These are phyloP conservation scores for Francoa sonchifolia DNA, from an alignment of 441 rosid species.

Conservation along the genomic window DNA sequence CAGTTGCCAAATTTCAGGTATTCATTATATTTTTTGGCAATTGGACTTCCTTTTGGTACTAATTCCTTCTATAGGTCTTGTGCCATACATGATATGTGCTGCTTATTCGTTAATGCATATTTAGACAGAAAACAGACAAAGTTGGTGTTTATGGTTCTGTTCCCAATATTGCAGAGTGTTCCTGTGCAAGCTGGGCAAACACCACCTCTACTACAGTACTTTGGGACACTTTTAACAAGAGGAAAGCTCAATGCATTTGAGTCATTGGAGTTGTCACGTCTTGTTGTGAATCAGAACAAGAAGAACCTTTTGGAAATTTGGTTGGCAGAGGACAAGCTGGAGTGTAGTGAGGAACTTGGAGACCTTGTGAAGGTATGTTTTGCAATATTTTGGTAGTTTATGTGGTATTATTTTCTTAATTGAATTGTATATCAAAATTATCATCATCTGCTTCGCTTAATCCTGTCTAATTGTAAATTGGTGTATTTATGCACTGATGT, in stretches of 20 bases:
- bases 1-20: constrained; percentile 98
- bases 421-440: too few relatives aligned
- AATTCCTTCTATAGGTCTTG: too few relatives aligned
- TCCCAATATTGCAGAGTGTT: constrained; percentile 61
- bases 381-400: too few relatives aligned
- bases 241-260: constrained; percentile 96
- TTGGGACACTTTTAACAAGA: constrained; percentile 91
- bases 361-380: constrained; percentile 93
- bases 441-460: too few relatives aligned
- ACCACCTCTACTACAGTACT: constrained; percentile 94
- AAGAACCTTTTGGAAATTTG: constrained; percentile 95
- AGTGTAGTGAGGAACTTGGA: constrained; percentile 98
- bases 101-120: background rate
- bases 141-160: background rate
- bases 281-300: constrained; percentile 97
- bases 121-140: background rate
- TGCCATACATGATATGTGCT: background rate
- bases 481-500: too few relatives aligned
- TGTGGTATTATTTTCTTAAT: too few relatives aligned
- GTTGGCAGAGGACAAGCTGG: constrained; percentile 98
- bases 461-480: too few relatives aligned
- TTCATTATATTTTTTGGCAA: constrained; percentile 11
- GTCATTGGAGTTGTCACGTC: constrained; percentile 95
- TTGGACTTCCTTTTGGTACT: background rate
- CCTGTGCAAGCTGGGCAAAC: constrained; percentile 99